phyloP scores from a whole-genome alignment of 2,329 filamentous ascomycete genomes.

The Exophiala lecanii-corni region DNA sequence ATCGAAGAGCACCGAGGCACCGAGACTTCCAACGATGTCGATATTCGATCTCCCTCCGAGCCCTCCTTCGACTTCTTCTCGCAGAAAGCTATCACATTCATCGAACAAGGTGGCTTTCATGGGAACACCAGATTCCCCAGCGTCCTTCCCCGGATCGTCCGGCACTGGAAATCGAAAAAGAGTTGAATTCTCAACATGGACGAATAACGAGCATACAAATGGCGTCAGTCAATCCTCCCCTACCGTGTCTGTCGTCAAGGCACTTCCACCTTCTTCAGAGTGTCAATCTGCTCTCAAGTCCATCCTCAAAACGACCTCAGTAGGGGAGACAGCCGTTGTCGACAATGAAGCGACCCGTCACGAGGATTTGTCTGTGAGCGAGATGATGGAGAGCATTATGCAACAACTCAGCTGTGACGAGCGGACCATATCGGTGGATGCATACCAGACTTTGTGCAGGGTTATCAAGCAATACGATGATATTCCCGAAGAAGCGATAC shows the following conservation, averaged over 20 bases:
- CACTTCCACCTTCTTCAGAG: slow-evolving; percentile 47
- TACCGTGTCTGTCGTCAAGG: slow-evolving; percentile 28
- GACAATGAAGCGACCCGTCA: slow-evolving; percentile 3
- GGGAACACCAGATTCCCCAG: slow-evolving; percentile 16
- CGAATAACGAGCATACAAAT: slow-evolving; percentile 34
- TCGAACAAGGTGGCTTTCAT: slow-evolving; percentile 2
- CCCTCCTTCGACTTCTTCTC: slow-evolving; percentile 25
- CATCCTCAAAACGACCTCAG: slow-evolving; percentile 70
- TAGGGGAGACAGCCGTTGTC: slow-evolving; percentile 20
- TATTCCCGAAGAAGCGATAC: slow-evolving; percentile 67
- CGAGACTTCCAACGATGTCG: slow-evolving; percentile 18
- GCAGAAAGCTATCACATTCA: slow-evolving; percentile 9
- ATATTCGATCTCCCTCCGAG: slow-evolving; percentile 26
- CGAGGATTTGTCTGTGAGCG: slow-evolving; percentile 13
- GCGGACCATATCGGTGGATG: slow-evolving; percentile 70
- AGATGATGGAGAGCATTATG: slow-evolving; percentile 69
- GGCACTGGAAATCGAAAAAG: slow-evolving; percentile 41
- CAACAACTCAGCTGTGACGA: slow-evolving; percentile 74
- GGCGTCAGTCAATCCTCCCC: slow-evolving; percentile 38
- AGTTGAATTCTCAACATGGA: slow-evolving; percentile 59
- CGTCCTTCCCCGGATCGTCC: slow-evolving; percentile 17
- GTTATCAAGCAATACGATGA: slow-evolving; percentile 78
- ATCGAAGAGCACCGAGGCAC: background rate
- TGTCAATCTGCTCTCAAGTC: slow-evolving; percentile 56
- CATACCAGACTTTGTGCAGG: slow-evolving; percentile 74